Percentiles rank a stretch among this genome's conserved stretches.
These are phyloP conservation scores for Caryopteris hybrid DNA, from an alignment of 305 asterid genomes.

Conservation along the genomic window DNA sequence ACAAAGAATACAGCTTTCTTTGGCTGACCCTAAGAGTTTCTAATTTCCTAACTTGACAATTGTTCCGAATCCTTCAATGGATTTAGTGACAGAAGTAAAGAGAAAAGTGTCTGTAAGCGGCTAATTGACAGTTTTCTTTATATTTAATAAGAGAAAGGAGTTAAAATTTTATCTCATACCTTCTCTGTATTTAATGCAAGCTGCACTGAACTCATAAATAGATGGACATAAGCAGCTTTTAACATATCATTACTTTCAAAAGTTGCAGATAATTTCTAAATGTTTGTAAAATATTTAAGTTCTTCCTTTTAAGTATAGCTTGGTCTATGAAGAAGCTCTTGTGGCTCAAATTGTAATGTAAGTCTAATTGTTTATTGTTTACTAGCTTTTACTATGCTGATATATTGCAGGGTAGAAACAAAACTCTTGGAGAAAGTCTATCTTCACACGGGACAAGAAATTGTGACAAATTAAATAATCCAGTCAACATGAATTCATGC, in stretches of 20 bases:
- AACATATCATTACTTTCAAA: not conserved
- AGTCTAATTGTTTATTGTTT: not conserved
- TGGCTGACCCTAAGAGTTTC: no score
- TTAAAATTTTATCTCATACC: not conserved
- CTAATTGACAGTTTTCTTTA: conserved; percentile 1
- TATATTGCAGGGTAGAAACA: conserved; percentile 57
- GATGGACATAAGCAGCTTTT: not conserved
- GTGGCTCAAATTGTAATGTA: conserved; percentile 10
- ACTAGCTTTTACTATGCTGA: conserved; percentile 13
- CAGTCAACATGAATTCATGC: conserved; percentile 30
- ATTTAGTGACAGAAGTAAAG: not conserved
- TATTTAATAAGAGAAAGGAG: not conserved
- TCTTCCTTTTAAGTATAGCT: not conserved
- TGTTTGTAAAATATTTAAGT: not conserved
- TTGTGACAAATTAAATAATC: conserved; percentile 28
- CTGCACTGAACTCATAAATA: not conserved
- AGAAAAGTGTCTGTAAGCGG: not conserved
- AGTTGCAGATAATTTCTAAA: not conserved
- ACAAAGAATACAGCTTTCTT: no score
- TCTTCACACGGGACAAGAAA: conserved; percentile 30
- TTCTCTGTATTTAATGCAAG: not conserved
- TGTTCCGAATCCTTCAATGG: conserved; percentile 9
- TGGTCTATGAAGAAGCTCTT: conserved; percentile 14
- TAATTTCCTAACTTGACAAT: no score
- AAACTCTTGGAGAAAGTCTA: conserved; percentile 55